Base-by-base conservation (phyloP, 768 basidiomycete species). In the Thelephora ganbajun region DNA sequence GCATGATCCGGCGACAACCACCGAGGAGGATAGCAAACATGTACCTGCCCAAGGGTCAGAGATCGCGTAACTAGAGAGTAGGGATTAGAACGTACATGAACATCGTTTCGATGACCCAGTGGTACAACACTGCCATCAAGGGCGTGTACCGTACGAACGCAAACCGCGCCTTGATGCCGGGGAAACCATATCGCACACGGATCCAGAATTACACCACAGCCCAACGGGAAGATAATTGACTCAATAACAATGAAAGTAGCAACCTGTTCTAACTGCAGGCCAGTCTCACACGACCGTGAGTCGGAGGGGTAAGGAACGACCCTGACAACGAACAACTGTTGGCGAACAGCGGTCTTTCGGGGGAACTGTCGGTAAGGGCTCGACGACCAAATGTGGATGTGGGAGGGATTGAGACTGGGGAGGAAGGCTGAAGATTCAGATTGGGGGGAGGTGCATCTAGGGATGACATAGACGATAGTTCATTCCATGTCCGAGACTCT, bases 71-170 rank as follows among this genome's bases (percentile, higher is more conserved):
- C 19, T 85, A 68, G 63, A 87, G 88, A 53, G 82, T 69, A 6
- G 9, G 5, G n/a, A 30, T 9, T 30, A 9, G 26, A 41, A 36
- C 76, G 35, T 52, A 85, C 90, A 88, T 88, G 69, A 90, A 90
- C 80, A 90, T 81, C 0, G 92, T 94, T 7, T 93, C 92, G 11
- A 83, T 76, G 13, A 96, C 74, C 91, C 93, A 96, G 56, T 92
- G 88, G 53, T 90, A 85, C 61, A 96, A 93, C 57, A 78, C 72
- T 5, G 84, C 78, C 0, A 89, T 86, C 52, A 93, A 61, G 0
- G 91, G 90, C 1, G 87, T 80, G 55, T 79, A 76, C 19, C 67
- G 62, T 55, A 87, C 76, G 66, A 83, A 89, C 0, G 68, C 69
- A 0, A 76, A 50, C 14, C 90, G 76, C 14, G 78, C 73, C 13